phyloP scores from a whole-genome alignment of 2,329 filamentous ascomycete species.

The Nannizzia gypsea region DNA sequence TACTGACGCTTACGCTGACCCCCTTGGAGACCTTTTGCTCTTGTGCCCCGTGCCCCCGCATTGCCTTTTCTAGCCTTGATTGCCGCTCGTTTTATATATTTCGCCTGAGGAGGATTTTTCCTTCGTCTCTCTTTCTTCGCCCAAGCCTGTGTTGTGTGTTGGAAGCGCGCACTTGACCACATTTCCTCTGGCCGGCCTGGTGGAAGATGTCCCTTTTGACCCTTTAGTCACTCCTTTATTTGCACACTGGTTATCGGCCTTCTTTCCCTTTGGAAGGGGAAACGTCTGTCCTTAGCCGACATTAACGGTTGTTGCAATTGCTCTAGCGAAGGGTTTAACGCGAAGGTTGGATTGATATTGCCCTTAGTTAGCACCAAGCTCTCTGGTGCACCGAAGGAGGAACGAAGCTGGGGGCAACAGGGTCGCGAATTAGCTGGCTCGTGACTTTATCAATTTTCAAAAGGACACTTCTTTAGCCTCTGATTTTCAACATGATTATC shows the following conservation, averaged over 20 bases:
- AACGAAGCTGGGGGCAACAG: not conserved
- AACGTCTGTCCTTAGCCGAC: not conserved
- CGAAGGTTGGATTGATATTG: not conserved
- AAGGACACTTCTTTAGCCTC: not conserved
- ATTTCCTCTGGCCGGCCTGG: constrained; percentile 2
- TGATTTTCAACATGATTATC: constrained; percentile 21
- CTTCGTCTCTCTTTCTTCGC: not conserved
- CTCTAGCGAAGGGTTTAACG: not conserved
- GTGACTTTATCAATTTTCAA: not conserved
- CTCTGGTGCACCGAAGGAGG: not conserved
- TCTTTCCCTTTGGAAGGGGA: not conserved
- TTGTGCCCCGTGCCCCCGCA: constrained; percentile 1
- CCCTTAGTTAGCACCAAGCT: not conserved
- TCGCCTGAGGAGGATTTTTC: not conserved
- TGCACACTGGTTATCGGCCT: not conserved
- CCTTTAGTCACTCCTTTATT: constrained; percentile 3
- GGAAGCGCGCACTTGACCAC: not conserved
- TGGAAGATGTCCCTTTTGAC: not conserved
- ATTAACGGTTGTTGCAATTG: not conserved
- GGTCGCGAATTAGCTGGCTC: not conserved
- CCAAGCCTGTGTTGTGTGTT: not conserved
- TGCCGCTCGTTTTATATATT: not conserved
- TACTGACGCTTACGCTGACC: not conserved
- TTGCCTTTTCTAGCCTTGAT: not conserved
- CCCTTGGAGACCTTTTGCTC: not conserved